phyloP scores from a whole-genome alignment of 2,329 filamentous ascomycete species.

The Atkinsonella texensis region DNA sequence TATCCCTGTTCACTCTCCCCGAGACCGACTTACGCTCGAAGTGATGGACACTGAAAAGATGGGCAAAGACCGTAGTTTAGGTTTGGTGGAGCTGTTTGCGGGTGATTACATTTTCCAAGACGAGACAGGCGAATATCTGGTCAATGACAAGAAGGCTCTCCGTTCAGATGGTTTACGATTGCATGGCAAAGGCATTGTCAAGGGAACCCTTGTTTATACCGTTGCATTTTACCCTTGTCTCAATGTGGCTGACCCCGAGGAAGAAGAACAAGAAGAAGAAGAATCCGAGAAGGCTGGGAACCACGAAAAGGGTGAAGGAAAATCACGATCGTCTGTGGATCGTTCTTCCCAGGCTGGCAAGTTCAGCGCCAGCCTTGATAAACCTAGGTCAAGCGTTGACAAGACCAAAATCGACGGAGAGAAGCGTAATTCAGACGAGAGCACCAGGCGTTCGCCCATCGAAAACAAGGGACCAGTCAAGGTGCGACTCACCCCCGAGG shows the following conservation, averaged over 20 bases:
- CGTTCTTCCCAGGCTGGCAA: constrained; percentile 28
- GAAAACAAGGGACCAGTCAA: constrained; percentile 53
- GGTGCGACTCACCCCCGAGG: constrained; percentile 64
- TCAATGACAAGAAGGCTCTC: constrained; percentile 62
- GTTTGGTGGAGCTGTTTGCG: constrained; percentile 64
- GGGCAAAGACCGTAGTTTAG: constrained; percentile 80
- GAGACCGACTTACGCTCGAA: constrained; percentile 77
- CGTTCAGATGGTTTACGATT: constrained; percentile 59
- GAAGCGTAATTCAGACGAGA: constrained; percentile 22
- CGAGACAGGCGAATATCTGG: constrained; percentile 68
- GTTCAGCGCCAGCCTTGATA: constrained; percentile 27
- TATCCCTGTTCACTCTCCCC: constrained; percentile 72
- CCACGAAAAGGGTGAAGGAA: constrained; percentile 3
- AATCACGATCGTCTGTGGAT: constrained; percentile 8
- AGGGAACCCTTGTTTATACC: constrained; percentile 73
- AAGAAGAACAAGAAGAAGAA: constrained; percentile 55
- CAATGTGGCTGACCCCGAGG: constrained; percentile 78
- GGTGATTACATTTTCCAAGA: constrained; percentile 69
- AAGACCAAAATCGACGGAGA: constrained; percentile 5
- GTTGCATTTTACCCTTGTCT: constrained; percentile 84
- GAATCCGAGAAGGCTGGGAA: constrained; percentile 6
- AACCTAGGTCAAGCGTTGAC: constrained; percentile 4
- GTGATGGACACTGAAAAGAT: constrained; percentile 95
- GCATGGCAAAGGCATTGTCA: constrained; percentile 58
- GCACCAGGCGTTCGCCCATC: constrained; percentile 15